phyloP scores from a whole-genome alignment of 2,329 filamentous ascomycete genomes.

The Aspergillus novoparasiticus region DNA sequence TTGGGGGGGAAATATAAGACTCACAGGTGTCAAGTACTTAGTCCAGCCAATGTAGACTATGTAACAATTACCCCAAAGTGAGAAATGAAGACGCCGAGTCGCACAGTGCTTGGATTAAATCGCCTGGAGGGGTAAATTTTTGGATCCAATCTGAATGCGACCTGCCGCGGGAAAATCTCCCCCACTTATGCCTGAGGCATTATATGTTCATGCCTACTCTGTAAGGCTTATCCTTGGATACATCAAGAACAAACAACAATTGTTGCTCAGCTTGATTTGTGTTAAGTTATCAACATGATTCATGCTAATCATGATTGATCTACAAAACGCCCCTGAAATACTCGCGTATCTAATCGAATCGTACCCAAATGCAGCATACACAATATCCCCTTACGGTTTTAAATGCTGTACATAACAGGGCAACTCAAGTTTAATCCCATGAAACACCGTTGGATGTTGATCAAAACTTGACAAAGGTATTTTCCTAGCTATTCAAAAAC shows the following conservation, averaged over 20 bases:
- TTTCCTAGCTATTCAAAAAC: neutral
- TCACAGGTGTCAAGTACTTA: neutral
- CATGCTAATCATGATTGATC: neutral
- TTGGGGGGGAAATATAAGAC: neutral
- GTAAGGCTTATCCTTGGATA: neutral
- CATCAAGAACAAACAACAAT: neutral
- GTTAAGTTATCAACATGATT: neutral
- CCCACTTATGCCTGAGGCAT: conserved; percentile 33
- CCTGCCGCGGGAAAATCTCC: conserved; percentile 1
- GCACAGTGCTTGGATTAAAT: conserved; percentile 16
- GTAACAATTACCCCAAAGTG: conserved; percentile 11
- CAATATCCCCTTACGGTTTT: neutral
- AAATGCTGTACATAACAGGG: no score
- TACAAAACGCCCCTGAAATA: neutral
- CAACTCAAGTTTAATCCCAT: neutral
- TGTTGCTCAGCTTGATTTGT: neutral
- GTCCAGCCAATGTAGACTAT: conserved; percentile 5
- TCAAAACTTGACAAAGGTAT: neutral
- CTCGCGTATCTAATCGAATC: neutral
- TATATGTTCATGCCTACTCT: neutral
- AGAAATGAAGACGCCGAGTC: conserved; percentile 12
- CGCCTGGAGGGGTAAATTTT: conserved; percentile 39
- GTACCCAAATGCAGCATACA: neutral
- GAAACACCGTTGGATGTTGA: neutral
- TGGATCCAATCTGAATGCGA: conserved; percentile 15